Conservation (phyloP, 176 grass and related monocot species). For the Panicum miliaceum region DNA sequence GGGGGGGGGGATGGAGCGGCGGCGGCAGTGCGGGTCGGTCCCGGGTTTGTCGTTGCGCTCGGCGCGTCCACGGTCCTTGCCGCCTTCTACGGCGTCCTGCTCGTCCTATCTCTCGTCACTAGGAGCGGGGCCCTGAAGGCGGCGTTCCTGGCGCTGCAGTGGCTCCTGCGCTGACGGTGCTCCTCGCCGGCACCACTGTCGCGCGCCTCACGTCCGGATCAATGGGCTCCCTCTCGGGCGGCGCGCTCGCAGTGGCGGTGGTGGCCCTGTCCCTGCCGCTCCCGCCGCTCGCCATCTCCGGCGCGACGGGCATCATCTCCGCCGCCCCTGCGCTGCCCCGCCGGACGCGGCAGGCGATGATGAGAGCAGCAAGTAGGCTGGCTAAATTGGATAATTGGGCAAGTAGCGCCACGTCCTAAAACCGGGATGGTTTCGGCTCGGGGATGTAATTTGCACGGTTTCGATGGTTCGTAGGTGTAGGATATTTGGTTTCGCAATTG, state of each 20-base stretch:
- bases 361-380: neutral
- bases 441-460: no score
- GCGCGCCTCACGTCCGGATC: slow-evolving; percentile 46
- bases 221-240: slow-evolving; percentile 33
- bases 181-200: slow-evolving; percentile 57
- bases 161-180: slow-evolving; percentile 49
- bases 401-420: no score
- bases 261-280: slow-evolving; percentile 65
- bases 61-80: slow-evolving; percentile 48
- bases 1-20: neutral
- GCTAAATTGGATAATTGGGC: no score
- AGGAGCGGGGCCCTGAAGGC: slow-evolving; percentile 31
- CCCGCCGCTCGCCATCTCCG: slow-evolving; percentile 42
- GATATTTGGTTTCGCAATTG: no score
- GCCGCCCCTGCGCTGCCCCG: no score
- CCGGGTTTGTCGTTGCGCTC: slow-evolving; percentile 56
- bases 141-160: slow-evolving; percentile 73
- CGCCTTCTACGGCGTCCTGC: slow-evolving; percentile 52
- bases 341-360: no score
- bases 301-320: slow-evolving; percentile 47
- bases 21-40: slow-evolving; percentile 18
- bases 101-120: slow-evolving; percentile 32
- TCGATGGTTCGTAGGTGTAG: no score
- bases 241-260: slow-evolving; percentile 51
- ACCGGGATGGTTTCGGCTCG: no score